phyloP scores from a whole-genome alignment of 2,329 filamentous ascomycete species.

The Colletotrichum sp. region DNA sequence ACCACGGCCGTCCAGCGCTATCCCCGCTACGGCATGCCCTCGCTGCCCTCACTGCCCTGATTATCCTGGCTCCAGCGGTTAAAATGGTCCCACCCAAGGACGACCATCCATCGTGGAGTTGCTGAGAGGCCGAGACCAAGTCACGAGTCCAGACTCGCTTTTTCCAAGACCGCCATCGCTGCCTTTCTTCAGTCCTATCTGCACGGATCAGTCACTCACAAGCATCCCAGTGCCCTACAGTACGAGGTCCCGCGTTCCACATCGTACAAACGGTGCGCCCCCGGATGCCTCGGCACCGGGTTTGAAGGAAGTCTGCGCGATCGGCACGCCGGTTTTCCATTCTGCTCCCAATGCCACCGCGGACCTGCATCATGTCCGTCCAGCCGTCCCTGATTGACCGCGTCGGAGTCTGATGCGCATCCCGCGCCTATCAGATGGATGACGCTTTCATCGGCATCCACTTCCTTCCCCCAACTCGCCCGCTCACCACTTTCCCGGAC shows the following conservation, averaged over 20 bases:
- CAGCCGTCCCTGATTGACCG: background rate
- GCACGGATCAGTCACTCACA: background rate
- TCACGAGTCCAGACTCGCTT: background rate
- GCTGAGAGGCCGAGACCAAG: background rate
- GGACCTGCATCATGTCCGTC: conserved; percentile 15
- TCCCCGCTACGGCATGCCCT: background rate
- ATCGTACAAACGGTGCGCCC: background rate
- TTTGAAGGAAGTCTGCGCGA: background rate
- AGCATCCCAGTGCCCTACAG: background rate
- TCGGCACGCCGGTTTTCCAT: background rate
- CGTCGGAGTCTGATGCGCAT: background rate
- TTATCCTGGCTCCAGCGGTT: conserved; percentile 11
- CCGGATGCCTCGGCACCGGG: conserved; percentile 12
- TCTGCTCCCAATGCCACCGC: background rate
- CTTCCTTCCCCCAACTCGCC: background rate
- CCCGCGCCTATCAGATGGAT: background rate
- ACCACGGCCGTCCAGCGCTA: background rate
- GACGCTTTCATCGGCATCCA: background rate
- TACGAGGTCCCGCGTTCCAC: background rate
- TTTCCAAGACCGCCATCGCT: background rate
- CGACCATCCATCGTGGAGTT: background rate
- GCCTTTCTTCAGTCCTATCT: background rate
- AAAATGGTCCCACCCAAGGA: background rate
- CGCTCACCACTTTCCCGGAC: background rate
- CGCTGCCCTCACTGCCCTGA: background rate